phyloP scores from a whole-genome alignment of 1,284 basidiomycete species.

The Entoloma clypeatum region DNA sequence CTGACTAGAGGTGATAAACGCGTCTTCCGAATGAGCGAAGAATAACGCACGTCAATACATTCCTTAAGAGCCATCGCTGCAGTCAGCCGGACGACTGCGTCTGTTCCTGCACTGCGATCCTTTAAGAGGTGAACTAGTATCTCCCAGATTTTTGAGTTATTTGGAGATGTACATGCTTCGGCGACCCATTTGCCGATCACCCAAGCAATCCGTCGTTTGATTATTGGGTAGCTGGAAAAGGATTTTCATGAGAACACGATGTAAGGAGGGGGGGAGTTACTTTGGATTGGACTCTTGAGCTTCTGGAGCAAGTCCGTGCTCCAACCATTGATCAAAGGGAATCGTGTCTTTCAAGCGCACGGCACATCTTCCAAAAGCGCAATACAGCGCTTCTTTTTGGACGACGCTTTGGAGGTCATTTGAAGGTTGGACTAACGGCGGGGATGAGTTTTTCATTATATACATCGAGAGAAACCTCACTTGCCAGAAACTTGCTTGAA shows the following conservation, averaged over 20 bases:
- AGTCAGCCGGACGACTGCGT: slow-evolving; percentile 79
- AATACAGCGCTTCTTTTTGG: slow-evolving; percentile 85
- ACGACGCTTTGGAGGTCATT: slow-evolving; percentile 61
- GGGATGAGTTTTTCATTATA: slow-evolving; percentile 6
- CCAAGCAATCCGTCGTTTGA: slow-evolving; percentile 90
- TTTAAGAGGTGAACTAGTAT: slow-evolving; percentile 71
- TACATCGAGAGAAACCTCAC: slow-evolving; percentile 5
- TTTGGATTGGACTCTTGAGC: slow-evolving; percentile 52
- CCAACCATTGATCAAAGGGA: slow-evolving; percentile 66
- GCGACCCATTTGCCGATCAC: slow-evolving; percentile 81
- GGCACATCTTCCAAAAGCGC: slow-evolving; percentile 82
- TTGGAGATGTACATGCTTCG: slow-evolving; percentile 58
- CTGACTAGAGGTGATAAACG: slow-evolving; percentile 34
- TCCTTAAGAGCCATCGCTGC: slow-evolving; percentile 73
- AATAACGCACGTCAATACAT: slow-evolving; percentile 73
- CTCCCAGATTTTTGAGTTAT: slow-evolving; percentile 72
- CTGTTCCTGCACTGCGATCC: slow-evolving; percentile 66
- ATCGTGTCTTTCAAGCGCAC: slow-evolving; percentile 60
- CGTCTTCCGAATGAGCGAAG: slow-evolving; percentile 8
- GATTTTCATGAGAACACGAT: slow-evolving; percentile 1
- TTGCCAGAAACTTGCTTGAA: slow-evolving; percentile 38
- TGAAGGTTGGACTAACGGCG: slow-evolving; percentile 50
- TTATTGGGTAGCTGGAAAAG: slow-evolving; percentile 67
- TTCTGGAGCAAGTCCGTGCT: slow-evolving; percentile 54
- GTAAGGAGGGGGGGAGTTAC: slow-evolving; percentile 33